Evolutionary conservation across 73 alveolate genomes (phyloP).

Genomic region (Stentor roeselii): DNA sequence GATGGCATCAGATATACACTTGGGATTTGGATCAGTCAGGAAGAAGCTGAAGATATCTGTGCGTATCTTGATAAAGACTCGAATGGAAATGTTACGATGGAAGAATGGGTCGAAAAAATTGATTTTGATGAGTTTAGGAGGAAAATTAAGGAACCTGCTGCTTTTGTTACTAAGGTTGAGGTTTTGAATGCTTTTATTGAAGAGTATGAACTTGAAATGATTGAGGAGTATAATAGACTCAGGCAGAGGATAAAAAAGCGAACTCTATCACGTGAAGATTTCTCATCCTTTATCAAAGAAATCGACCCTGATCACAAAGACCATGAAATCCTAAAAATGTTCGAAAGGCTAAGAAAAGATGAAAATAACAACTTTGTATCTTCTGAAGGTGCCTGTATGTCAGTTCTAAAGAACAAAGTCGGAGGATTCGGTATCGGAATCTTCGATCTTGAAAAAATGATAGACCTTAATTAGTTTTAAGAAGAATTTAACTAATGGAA

Average conservation of each 20-base stretch:
- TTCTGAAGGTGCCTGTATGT: conserved; percentile 1
- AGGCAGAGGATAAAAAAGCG: background rate
- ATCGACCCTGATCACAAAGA: background rate
- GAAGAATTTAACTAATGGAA: no score
- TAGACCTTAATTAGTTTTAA: no score
- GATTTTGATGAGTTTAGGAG: background rate
- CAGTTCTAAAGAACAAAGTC: background rate
- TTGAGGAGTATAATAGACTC: background rate
- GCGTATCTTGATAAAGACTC: background rate
- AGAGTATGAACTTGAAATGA: conserved; percentile 20
- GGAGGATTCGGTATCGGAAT: conserved; percentile 25
- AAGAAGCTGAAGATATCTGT: conserved; percentile 25
- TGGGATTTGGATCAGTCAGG: conserved; percentile 7
- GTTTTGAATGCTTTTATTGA: conserved; percentile 7
- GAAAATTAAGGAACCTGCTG: background rate
- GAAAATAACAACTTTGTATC: background rate
- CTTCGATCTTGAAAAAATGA: no score
- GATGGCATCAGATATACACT: conserved; percentile 2
- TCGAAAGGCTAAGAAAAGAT: background rate
- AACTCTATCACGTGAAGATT: background rate
- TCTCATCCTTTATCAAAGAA: background rate
- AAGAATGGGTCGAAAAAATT: conserved; percentile 12
- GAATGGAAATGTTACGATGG: background rate
- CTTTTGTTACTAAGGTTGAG: conserved; percentile 4
- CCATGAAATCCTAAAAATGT: background rate